These are phyloP conservation scores for Phialophora expanda DNA, from an alignment of 2,329 filamentous ascomycete species.

Conservation along the genomic window DNA sequence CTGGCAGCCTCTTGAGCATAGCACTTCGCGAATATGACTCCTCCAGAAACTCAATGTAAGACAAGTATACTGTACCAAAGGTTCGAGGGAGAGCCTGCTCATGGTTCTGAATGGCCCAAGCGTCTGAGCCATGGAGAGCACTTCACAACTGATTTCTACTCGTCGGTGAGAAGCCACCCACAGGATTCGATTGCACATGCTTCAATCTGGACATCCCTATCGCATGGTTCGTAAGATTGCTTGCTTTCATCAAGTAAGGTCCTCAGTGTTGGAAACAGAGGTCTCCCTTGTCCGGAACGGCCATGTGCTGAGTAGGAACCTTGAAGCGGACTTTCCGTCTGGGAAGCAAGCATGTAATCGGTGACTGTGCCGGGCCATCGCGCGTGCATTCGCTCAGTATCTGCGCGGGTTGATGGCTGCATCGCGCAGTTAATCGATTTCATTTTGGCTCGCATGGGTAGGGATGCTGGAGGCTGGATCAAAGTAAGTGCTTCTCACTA, in stretches of 20 bases:
- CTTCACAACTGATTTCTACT: not conserved
- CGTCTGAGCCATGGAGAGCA: not conserved
- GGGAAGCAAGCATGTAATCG: not conserved
- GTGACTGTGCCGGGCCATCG: no score
- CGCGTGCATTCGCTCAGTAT: no score
- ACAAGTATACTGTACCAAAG: not conserved
- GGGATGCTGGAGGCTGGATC: no score
- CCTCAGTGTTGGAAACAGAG: not conserved
- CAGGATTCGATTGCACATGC: not conserved
- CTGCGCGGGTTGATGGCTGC: no score
- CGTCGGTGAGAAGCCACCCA: not conserved
- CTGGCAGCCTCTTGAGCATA: not conserved
- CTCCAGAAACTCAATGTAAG: not conserved
- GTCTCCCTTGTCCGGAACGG: not conserved
- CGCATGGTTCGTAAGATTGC: not conserved
- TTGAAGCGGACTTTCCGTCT: not conserved
- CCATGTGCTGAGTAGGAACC: not conserved
- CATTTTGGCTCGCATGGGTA: no score
- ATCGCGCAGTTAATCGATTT: no score
- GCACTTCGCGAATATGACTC: not conserved
- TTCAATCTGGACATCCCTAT: not conserved
- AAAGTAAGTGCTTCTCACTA: not conserved
- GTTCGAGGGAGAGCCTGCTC: not conserved
- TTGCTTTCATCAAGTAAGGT: not conserved
- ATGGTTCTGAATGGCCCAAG: not conserved